Evolutionary conservation across 2,329 filamentous ascomycete genomes (phyloP).

Genomic region (Aspergillus sp.): DNA sequence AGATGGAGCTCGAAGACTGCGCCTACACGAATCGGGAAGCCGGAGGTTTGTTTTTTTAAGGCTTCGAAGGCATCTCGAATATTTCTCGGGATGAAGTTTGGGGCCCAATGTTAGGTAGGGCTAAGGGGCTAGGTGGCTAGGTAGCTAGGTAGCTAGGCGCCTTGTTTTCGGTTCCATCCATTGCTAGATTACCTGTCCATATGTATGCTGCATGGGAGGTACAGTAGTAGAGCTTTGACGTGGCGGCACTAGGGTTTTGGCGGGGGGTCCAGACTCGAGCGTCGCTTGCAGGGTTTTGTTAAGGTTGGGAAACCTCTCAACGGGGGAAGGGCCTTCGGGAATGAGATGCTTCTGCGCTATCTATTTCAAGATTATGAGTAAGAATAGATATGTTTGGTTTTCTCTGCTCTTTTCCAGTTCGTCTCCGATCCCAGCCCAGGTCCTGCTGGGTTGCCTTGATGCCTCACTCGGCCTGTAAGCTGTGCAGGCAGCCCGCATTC

Average conservation of each 20-base stretch:
- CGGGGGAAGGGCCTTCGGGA: not conserved
- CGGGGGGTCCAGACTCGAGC: not conserved
- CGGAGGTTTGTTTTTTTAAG: not conserved
- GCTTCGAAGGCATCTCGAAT: not conserved
- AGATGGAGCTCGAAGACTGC: not conserved
- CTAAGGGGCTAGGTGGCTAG: not conserved
- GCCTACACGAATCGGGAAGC: not conserved
- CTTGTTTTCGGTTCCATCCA: not conserved
- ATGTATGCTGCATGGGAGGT: too few species aligned
- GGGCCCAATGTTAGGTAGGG: not conserved
- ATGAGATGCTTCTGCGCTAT: not conserved
- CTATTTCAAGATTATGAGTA: not conserved
- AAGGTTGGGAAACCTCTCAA: not conserved
- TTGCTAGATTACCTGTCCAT: not conserved
- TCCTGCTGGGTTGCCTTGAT: not conserved
- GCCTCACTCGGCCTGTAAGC: not conserved
- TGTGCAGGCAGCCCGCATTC: not conserved
- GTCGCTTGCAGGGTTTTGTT: not conserved
- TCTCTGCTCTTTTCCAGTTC: not conserved
- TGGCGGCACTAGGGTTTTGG: not conserved
- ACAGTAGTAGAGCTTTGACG: not conserved
- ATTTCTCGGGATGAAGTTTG: not conserved
- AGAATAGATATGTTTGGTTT: not conserved
- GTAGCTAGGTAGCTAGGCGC: not conserved
- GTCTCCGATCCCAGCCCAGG: not conserved